phyloP scores from a whole-genome alignment of 2,329 filamentous ascomycete species.

The Ophiostoma himal-ulmi region DNA sequence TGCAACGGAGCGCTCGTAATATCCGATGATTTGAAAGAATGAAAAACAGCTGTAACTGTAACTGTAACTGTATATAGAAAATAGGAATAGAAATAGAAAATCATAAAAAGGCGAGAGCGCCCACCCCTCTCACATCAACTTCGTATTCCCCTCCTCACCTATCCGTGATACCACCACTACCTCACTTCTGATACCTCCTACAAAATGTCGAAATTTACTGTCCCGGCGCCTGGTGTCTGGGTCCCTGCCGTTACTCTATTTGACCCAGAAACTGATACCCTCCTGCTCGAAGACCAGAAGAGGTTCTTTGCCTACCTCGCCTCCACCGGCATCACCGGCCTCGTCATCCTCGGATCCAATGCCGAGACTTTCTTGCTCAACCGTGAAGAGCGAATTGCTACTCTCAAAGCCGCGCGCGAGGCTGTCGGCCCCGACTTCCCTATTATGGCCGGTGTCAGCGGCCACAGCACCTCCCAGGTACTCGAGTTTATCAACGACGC shows the following conservation, averaged over 20 bases:
- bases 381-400: conserved; percentile 33
- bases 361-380: conserved; percentile 35
- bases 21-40: not conserved
- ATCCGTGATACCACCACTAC: not conserved
- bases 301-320: conserved; percentile 32
- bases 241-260: conserved; percentile 35
- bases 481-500: conserved; percentile 56
- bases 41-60: not conserved
- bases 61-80: too few relatives aligned
- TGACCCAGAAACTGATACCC: conserved; percentile 30
- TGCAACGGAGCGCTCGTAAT: not conserved
- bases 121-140: not conserved
- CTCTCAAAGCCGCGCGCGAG: conserved; percentile 51
- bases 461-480: conserved; percentile 59
- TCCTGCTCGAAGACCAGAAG: conserved; percentile 31
- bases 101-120: not conserved
- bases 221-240: conserved; percentile 33
- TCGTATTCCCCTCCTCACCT: not conserved
- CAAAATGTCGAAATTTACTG: not conserved
- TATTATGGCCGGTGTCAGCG: conserved; percentile 58
- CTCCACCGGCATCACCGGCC: conserved; percentile 30
- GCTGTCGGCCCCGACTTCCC: conserved; percentile 50
- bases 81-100: too few relatives aligned
- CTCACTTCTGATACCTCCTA: not conserved
- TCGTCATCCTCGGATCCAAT: conserved; percentile 34